Base-by-base conservation (phyloP, 257 asterid genomes). In the Fraxinus pennsylvanica region DNA sequence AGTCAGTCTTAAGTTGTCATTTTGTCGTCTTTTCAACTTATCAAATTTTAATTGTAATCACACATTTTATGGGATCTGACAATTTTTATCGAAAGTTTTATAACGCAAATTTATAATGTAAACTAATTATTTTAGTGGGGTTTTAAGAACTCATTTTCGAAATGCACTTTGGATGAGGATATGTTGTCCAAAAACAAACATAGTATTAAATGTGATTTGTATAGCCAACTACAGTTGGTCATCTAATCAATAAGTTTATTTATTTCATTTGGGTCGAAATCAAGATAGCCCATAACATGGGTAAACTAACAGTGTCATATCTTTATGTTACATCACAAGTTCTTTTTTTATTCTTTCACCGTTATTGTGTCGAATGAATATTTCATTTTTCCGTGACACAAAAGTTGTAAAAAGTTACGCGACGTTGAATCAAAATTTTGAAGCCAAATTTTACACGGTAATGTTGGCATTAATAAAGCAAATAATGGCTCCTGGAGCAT, bases 1-100 rank as follows among this genome's bases (percentile, higher is more conserved):
- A 71, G 82, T 80, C 79, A 79, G 57, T 73, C 84, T 73, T n/a
- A 21, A 17, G 61, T 6, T 32, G 72, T 45, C 32, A 14, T 47
- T 47, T 15, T 47, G n/a, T 3, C 1, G 4, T 10, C 19, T 43
- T 43, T 43, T 39, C 2, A 12, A 13, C 4, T 43, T 0, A 43
- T 43, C 15, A 12, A 12, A 43, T 3, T 43, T 43, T 14, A 43
- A 43, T 43, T 43, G 52, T 43, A 43, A 43, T 3, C 17, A 12
- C 15, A 43, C 15, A 12, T 43, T 10, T 43, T 2, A 43, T 43
- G 17, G 1, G 1, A 43, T 2, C 5, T 43, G 17, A 12, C 12
- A 43, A 43, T 0, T 12, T 12, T 43, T 2, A 43, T 43, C 14
- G 3, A 41, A 41, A 13, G 0, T 17, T 43, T 43, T 2, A 43